Evolutionary conservation across 1,284 basidiomycete species (phyloP), one percentile per base, ranked within the genome.

Genomic region (Ceratobasidium sp.): DNA sequence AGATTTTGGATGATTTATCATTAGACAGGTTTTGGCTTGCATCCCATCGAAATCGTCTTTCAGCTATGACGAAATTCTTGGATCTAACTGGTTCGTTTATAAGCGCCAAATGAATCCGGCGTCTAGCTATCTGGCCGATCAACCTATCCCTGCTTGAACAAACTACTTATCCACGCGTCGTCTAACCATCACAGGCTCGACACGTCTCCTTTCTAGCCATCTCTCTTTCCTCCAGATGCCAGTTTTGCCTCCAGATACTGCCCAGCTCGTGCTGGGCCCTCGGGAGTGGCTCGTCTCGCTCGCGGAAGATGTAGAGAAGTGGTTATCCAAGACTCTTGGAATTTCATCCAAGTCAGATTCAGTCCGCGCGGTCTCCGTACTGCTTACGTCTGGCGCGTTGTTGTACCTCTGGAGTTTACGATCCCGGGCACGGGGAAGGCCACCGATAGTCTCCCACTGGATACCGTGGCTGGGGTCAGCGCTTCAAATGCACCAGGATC

Each of bases 401-500:
- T 21, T 64, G 9, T 64, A 64, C 29, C 49, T 64, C 9, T 52
- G 60, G 39, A 36, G 60, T 27, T 25, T 21, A 29, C 27, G 50
- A 53, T 16, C 16, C 6, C 14, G 19, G 14, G 14, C 16, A 46
- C 14, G 6, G 16, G 42, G 47, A 13, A 56, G 27, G 30, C 70
- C 70, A 0, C 70, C 70, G 13, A 39, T 71, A 1, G 52, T 69
- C 7, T 42, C 67, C 13, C 60, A 71, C 46, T 44, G 44, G 44
- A 49, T 71, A 5, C 70, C 70, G 7, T 71, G 70, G 70, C 11
- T 71, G 36, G 70, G 70, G 14, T 71, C 70, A 2, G 70, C 70
- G 8, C 23, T 71, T 8, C 42, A 53, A 52, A 19, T 71, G 30
- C 57, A 60, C 11, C 58, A 47, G 16, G 53, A 71, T 56, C 70